These are phyloP conservation scores for Chaetomium sp. DNA, from an alignment of 2,329 filamentous ascomycete species.

Conservation along the genomic window DNA sequence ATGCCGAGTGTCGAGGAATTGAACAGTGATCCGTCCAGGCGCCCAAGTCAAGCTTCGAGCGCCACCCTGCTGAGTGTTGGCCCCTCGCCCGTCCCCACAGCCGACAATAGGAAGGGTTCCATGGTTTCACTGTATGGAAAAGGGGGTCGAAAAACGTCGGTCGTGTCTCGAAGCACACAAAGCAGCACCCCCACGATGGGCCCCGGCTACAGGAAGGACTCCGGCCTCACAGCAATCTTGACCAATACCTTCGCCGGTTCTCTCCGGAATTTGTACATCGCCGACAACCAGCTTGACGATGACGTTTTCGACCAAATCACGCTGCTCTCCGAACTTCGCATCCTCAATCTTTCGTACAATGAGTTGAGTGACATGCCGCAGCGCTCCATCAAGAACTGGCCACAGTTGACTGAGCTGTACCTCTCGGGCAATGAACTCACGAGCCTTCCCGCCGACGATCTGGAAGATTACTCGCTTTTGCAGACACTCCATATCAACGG, in stretches of 20 bases:
- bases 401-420: constrained; percentile 83
- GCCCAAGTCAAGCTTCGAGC: constrained; percentile 79
- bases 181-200: constrained; percentile 45
- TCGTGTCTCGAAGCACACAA: constrained; percentile 59
- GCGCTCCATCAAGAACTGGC: constrained; percentile 81
- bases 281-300: constrained; percentile 89
- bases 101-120: constrained; percentile 68
- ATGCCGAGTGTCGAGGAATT: constrained; percentile 76
- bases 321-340: constrained; percentile 72
- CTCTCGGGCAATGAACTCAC: constrained; percentile 92
- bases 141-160: constrained; percentile 77
- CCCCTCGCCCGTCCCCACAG: constrained; percentile 58
- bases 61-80: constrained; percentile 64
- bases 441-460: constrained; percentile 83
- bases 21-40: constrained; percentile 48
- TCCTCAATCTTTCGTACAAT: constrained; percentile 93
- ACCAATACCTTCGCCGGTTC: constrained; percentile 84
- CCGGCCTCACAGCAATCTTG: constrained; percentile 66
- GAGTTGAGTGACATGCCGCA: constrained; percentile 88
- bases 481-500: constrained; percentile 92
- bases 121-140: constrained; percentile 74
- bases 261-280: constrained; percentile 75
- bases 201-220: constrained; percentile 68
- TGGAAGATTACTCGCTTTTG: constrained; percentile 81
- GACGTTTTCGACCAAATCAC: constrained; percentile 91